phyloP scores from a whole-genome alignment of 2,329 filamentous ascomycete species.

The Sphaerulina musiva region DNA sequence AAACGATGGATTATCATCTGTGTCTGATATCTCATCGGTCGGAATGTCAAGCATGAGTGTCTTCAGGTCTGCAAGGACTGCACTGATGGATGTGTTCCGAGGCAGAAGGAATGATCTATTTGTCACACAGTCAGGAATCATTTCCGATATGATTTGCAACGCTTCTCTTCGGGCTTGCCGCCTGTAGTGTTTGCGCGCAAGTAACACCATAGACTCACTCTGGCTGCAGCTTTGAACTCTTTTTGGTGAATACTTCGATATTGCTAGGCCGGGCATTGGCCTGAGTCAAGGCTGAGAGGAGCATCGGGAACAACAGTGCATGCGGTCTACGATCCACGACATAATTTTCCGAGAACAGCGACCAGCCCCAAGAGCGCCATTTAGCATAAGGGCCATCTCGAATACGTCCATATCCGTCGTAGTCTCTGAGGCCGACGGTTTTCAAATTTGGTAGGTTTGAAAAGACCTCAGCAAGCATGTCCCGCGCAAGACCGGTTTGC shows the following conservation, averaged over 20 bases:
- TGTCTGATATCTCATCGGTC: too few relatives aligned
- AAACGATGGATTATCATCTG: too few relatives aligned
- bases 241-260: constrained; percentile 22
- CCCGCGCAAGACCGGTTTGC: constrained; percentile 43
- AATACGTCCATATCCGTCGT: constrained; percentile 44
- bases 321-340: not conserved
- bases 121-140: not conserved
- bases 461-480: constrained; percentile 54
- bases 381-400: constrained; percentile 41
- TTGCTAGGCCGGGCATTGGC: constrained; percentile 16
- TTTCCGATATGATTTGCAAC: not conserved
- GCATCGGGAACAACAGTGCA: constrained; percentile 15
- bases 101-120: constrained; percentile 1
- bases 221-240: not conserved
- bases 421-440: constrained; percentile 55
- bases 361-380: constrained; percentile 53
- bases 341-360: not conserved
- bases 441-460: constrained; percentile 49
- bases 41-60: constrained; percentile 17
- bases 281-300: constrained; percentile 21
- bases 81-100: not conserved
- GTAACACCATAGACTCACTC: not conserved
- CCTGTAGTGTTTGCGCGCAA: not conserved
- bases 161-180: not conserved
- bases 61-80: constrained; percentile 17